Percentiles rank a stretch among this genome's conserved stretches.
phyloP scores from a whole-genome alignment of 2,329 filamentous ascomycete species.

The Colletotrichum gigasporum region DNA sequence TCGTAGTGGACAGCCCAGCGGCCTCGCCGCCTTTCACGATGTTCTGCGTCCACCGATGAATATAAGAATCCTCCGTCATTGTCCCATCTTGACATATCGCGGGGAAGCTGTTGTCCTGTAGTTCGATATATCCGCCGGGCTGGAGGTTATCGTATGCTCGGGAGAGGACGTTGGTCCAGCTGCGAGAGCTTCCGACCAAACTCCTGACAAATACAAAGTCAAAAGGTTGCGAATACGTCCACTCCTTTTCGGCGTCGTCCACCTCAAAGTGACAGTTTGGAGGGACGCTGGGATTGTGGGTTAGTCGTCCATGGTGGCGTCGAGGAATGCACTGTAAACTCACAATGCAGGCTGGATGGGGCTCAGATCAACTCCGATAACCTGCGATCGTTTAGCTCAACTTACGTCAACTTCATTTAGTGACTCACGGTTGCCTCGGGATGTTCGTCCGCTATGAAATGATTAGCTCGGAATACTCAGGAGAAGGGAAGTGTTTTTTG shows the following conservation, averaged over 20 bases:
- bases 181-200: neutral
- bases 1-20: neutral
- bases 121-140: constrained; percentile 44
- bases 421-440: too few species aligned
- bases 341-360: constrained; percentile 44
- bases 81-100: constrained; percentile 43
- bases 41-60: constrained; percentile 41
- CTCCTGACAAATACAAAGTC: constrained; percentile 38
- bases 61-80: constrained; percentile 38
- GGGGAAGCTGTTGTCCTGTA: constrained; percentile 39
- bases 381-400: too few species aligned
- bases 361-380: constrained; percentile 43
- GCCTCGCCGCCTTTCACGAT: constrained; percentile 39
- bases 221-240: constrained; percentile 42
- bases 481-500: too few species aligned
- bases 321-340: constrained; percentile 20
- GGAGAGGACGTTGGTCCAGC: too few species aligned
- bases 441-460: too few species aligned
- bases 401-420: too few species aligned
- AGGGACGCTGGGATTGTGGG: constrained; percentile 44
- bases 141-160: constrained; percentile 35
- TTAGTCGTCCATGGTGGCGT: too few species aligned
- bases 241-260: constrained; percentile 45
- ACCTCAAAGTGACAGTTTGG: constrained; percentile 55
- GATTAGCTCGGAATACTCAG: too few species aligned